These are phyloP conservation scores for Candida wancherniae DNA, from an alignment of 805 yeast species.

Conservation along the genomic window DNA sequence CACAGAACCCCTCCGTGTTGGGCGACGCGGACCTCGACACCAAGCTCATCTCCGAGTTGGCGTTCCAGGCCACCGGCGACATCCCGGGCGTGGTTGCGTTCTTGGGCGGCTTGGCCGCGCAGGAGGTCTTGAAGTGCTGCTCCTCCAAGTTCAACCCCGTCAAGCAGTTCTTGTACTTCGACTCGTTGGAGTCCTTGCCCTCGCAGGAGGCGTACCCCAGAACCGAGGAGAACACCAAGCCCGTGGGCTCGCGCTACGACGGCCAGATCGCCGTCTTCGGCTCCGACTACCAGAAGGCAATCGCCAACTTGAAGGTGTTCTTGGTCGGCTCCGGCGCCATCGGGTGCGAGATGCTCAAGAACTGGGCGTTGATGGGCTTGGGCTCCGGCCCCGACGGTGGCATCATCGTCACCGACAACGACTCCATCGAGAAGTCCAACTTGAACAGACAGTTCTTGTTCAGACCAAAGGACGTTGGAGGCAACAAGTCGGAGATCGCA, in stretches of 20 bases:
- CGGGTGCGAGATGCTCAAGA: constrained; percentile 97
- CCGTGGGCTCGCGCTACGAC: constrained; percentile 82
- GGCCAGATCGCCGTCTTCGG: constrained; percentile 96
- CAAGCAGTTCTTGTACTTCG: constrained; percentile 88
- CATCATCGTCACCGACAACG: constrained; percentile 86
- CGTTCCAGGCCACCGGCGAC: constrained; percentile 89
- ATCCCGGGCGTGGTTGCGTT: constrained; percentile 86
- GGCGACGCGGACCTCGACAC: constrained; percentile 56
- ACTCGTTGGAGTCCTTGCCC: constrained; percentile 89
- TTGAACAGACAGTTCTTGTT: constrained; percentile 94
- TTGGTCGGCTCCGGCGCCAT: constrained; percentile 97
- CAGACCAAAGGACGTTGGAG: constrained; percentile 92
- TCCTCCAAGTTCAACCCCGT: constrained; percentile 95
- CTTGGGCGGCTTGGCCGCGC: constrained; percentile 92
- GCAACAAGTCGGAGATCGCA: constrained; percentile 85
- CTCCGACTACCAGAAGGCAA: constrained; percentile 59
- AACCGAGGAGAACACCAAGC: constrained; percentile 66
- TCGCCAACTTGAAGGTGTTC: constrained; percentile 78
- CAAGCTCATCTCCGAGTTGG: constrained; percentile 61
- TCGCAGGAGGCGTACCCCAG: constrained; percentile 51
- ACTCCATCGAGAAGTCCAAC: constrained; percentile 91
- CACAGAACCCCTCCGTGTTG: constrained; percentile 52
- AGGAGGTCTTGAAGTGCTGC: constrained; percentile 91
- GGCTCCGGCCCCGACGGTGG: constrained; percentile 89
- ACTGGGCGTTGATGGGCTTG: constrained; percentile 96